A percentile compares a stretch with the other conserved stretches of the same genome.
Conservation (phyloP, 495 filamentous ascomycete species). For the Rhypophila decipiens region DNA sequence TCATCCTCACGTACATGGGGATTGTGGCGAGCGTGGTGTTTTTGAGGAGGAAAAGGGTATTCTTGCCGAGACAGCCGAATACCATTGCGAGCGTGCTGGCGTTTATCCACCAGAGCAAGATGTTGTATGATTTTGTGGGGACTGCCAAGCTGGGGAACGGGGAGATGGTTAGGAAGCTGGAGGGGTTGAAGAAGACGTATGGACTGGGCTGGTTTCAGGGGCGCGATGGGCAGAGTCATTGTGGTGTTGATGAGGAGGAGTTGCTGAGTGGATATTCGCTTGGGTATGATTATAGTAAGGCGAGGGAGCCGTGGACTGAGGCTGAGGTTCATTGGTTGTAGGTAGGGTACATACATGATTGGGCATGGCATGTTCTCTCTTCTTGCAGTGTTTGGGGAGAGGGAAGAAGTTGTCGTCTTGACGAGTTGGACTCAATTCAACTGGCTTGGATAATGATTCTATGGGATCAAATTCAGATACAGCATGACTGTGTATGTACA, state of each 20-base stretch:
- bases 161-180: slow-evolving; percentile 50
- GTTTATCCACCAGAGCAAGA: slow-evolving; percentile 67
- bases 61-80: slow-evolving; percentile 65
- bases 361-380: not conserved
- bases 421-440: too few relatives aligned
- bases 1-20: slow-evolving; percentile 53
- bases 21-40: slow-evolving; percentile 49
- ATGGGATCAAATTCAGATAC: too few relatives aligned
- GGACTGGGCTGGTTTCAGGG: slow-evolving; percentile 68
- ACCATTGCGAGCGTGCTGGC: slow-evolving; percentile 67
- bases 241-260: slow-evolving; percentile 67
- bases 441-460: too few relatives aligned
- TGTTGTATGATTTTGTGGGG: slow-evolving; percentile 64
- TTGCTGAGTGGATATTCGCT: slow-evolving; percentile 53
- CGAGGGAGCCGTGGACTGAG: slow-evolving; percentile 39
- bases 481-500: too few relatives aligned
- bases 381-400: not conserved
- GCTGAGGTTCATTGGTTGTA: slow-evolving; percentile 22
- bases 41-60: slow-evolving; percentile 49
- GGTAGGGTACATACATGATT: not conserved
- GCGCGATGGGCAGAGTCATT: slow-evolving; percentile 57
- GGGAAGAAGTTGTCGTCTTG: too few relatives aligned
- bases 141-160: slow-evolving; percentile 53
- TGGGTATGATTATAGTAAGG: slow-evolving; percentile 40
- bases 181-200: slow-evolving; percentile 53